Percentiles rank a stretch among this genome's conserved stretches.
Conservation (phyloP, 345 rosid species). For the Leavenworthia alabamica region DNA sequence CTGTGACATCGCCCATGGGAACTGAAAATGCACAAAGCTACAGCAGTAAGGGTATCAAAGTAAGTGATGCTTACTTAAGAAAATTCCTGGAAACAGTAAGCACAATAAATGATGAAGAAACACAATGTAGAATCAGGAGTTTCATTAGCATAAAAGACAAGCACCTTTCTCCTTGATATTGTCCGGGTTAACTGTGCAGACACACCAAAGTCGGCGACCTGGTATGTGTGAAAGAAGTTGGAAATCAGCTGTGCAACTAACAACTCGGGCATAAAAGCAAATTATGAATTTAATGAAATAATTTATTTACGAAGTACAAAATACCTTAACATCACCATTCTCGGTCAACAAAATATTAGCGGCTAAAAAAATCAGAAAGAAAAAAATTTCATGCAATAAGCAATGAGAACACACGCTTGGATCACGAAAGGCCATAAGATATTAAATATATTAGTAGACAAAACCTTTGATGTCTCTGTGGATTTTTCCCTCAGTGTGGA, state of each 20-base stretch:
- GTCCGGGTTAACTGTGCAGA: slow-evolving; percentile 98
- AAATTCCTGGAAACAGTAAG: background rate
- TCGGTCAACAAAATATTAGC: slow-evolving; percentile 92
- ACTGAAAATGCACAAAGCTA: slow-evolving; percentile 2
- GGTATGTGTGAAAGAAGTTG: slow-evolving; percentile 28
- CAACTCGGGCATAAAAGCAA: background rate
- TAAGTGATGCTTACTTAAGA: background rate
- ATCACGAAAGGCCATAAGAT: slow-evolving; percentile 1
- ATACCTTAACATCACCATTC: slow-evolving; percentile 98
- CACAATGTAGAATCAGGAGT: background rate
- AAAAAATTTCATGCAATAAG: slow-evolving; percentile 27
- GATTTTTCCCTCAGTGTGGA: slow-evolving; percentile 90
- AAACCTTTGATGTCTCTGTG: slow-evolving; percentile 99
- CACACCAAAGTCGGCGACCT: slow-evolving; percentile 99
- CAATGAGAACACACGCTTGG: background rate
- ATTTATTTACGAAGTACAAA: slow-evolving; percentile 10
- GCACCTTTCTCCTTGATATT: slow-evolving; percentile 97
- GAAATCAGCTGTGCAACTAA: slow-evolving; percentile 16
- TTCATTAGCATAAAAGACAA: slow-evolving; percentile 18
- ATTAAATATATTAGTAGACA: background rate
- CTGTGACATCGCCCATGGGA: background rate
- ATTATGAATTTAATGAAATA: background rate
- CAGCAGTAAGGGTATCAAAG: background rate
- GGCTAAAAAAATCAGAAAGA: slow-evolving; percentile 49
- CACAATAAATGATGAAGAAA: background rate